Base-by-base conservation (phyloP, 257 asterid genomes). In the Penstemon newberryi region DNA sequence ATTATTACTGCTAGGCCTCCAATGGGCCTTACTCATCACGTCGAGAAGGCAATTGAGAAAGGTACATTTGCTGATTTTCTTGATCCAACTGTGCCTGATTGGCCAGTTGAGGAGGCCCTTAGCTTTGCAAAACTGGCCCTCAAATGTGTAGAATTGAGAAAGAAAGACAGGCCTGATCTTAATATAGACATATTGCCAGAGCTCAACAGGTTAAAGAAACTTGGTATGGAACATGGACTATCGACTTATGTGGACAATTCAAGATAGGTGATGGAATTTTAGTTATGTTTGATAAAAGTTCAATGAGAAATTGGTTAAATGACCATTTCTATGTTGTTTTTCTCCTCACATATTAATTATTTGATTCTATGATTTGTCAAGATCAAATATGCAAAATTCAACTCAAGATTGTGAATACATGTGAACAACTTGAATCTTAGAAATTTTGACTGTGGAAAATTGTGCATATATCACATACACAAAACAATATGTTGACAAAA, bases 21-120 rank as follows among this genome's bases (percentile, higher is more conserved):
- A 5, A 92, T 92, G 98, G 98, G 96, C 18, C 70, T 89, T 76
- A 73, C 93, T 70, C 96, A 92, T 77, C 96, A 89, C 9, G 84
- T 89, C 15, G 92, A 86, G 73, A 85, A 86, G 81, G 73, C 98
- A 5, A 92, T 92, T 12, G 89, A 92, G 83, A 87, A 70, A 52
- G 96, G 96, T 38, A 89, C 84, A 3, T 86, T 92, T 4, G 75
- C 83, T 5, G 85, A 83, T 51, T 83, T 86, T 87, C 96, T 92
- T 43, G 98, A 89, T 58, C 95, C 95, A 6, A 86, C 78, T 38
- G 86, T 89, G 61, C 68, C 64, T 4, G 95, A 92, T 55, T 89
- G 96, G 98, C 98, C 96, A 2, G 63, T 87, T 0, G 95, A 89
- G 55, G 95, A 84, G 78, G 89, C 98, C 11, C 50, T 83, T 77